These are phyloP conservation scores for Myxozyma neotropica DNA, from an alignment of 805 yeast genomes.

Conservation along the genomic window DNA sequence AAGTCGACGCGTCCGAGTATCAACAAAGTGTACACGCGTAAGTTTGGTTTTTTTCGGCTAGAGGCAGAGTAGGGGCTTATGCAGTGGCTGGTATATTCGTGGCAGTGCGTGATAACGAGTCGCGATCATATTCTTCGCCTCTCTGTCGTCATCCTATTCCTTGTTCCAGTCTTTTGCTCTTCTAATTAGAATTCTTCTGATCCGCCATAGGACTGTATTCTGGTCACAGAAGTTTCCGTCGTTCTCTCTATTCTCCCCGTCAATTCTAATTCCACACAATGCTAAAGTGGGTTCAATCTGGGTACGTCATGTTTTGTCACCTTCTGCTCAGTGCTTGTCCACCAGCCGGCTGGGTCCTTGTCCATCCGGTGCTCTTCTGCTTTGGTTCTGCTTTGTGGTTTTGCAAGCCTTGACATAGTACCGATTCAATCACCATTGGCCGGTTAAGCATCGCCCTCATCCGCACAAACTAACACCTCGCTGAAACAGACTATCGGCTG, in stretches of 20 bases:
- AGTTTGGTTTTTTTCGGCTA: background rate
- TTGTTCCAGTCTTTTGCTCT: background rate
- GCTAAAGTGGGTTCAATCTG: slow-evolving; percentile 81
- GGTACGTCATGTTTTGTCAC: slow-evolving; percentile 42
- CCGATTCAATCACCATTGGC: no score
- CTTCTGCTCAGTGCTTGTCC: background rate
- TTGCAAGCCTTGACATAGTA: no score
- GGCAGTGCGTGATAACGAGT: slow-evolving; percentile 6
- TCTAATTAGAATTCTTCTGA: no score
- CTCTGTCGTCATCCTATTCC: background rate
- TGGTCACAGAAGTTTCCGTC: background rate
- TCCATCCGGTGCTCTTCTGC: no score
- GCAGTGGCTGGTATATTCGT: background rate
- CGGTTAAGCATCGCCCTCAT: no score
- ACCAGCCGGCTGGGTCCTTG: no score
- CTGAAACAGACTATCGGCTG: slow-evolving; percentile 61
- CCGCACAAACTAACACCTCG: background rate
- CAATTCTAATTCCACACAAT: slow-evolving; percentile 41
- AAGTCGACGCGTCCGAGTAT: background rate
- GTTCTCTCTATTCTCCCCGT: background rate
- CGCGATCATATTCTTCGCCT: background rate
- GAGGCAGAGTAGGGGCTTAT: background rate
- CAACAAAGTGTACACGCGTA: background rate
- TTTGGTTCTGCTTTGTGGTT: no score
- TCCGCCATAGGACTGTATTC: no score